Evolutionary conservation across 83 land plant genomes (phyloP), one percentile per base, ranked within the genome.

Genomic region (Picea engelmannii): DNA sequence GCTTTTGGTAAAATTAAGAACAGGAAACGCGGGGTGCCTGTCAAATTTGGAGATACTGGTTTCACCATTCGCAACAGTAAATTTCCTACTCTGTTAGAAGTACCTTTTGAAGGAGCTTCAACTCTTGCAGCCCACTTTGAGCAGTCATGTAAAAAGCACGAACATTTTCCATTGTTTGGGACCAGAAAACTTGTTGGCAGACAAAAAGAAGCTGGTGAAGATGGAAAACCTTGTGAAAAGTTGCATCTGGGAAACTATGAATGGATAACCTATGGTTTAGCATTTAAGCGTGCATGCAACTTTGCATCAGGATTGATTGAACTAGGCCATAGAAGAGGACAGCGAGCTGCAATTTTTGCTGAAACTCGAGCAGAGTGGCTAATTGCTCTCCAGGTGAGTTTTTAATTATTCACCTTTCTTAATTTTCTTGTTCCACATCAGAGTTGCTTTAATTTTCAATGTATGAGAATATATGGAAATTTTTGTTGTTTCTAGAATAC

Each of bases 341-440:
- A 89, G 35, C 79, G 79, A 75, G 27, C 78, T 68, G 90, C 90
- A 2, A 83, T 88, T 66, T 88, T 86, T 78, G 89, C 90, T 35
- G 90, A 86, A 80, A 86, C 90, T 71, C 85, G 89, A 67, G 85
- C 89, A 24, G 90, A 88, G 31, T 88, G 90, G 90, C 64, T 83
- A 49, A 84, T 88, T 80, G 85, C 86, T 21, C 82, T 88, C 20
- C 89, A 88, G 89, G 90, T 88, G 76, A 23, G 76, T 77, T 25
- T 64, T 49, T 44, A 74, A 23, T 74, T 6, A 74, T 74, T 49
- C 16, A 11, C 18, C 44, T 15, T 81, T 58, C 23, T 6, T 65
- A 74, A 68, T 62, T 63, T 81, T 82, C 23, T 1, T 60, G 6
- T 79, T 63, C 47, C 11, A 38, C 16, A 16, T 64, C 24, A 61